Evolutionary conservation across 2,329 filamentous ascomycete genomes (phyloP), one percentile per base, ranked within the genome.

Genomic region (Chaetomiaceae sp.): DNA sequence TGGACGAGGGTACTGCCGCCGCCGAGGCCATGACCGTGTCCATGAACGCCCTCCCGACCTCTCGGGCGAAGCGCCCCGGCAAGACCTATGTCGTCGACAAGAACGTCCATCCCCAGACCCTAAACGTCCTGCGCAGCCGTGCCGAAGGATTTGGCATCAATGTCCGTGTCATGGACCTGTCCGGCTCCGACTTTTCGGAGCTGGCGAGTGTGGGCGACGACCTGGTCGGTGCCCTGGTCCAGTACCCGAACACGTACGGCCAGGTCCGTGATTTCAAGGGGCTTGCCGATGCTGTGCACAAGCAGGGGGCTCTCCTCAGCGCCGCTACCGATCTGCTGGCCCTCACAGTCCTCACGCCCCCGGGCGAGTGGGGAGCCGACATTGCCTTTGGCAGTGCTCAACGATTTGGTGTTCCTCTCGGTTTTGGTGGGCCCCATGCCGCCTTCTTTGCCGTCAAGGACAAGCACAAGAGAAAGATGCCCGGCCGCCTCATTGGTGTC

Each of bases 1-100:
- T 96, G 37, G 92, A 96, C 61, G 92, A 96, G 71, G 85, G 87
- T 19, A 96, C 92, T 1, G 92, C 92, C 12, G 92, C 90, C 13
- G 89, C 91, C 23, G 92, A 97, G 73, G 92, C 92, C 57, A 93
- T 97, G 91, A 96, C 90, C 13, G 78, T 97, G 68, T 92, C 90
- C 0, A 71, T 95, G 70, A 90, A 89, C 63, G 80, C 82, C 19
- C 76, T 95, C 35, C 78, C 91, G 1, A 63, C 77, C 4, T 78
- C 85, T 3, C 83, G 87, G 60, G 83, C 86, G 56, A 93, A 87
- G 74, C 79, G 83, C 50, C 71, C 78, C 20, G 85, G 82, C 58
- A 95, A 91, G 76, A 85, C 85, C 0, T 96, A 85, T 65, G 79
- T 96, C 10, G 88, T 96, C 4, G 95, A 89, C 5, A 77, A 88